Evolutionary conservation across 371 early-diverging fungal species (phyloP).

Genomic region (Zopfochytrium polystomum): DNA sequence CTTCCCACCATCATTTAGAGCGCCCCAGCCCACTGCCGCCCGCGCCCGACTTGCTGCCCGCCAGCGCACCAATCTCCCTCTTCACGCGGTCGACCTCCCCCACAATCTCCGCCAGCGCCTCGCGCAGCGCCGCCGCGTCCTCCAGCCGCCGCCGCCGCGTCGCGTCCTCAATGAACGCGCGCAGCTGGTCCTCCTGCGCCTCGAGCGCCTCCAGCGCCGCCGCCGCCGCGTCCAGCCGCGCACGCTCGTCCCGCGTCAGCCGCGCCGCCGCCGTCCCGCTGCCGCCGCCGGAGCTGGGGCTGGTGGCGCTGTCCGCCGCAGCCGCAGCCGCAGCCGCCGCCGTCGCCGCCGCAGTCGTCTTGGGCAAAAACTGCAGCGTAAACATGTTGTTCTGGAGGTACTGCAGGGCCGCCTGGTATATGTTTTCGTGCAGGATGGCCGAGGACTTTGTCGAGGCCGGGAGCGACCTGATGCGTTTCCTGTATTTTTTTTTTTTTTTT

Average conservation of each 20-base stretch:
- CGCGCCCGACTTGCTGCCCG: no score
- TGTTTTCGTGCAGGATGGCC: slow-evolving; percentile 63
- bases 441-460: slow-evolving; percentile 39
- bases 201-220: slow-evolving; percentile 46
- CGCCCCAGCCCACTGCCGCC: no score
- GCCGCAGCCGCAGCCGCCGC: not conserved
- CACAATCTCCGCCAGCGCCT: slow-evolving; percentile 69
- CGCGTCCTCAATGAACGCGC: slow-evolving; percentile 73
- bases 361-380: slow-evolving; percentile 79
- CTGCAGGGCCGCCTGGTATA: slow-evolving; percentile 67
- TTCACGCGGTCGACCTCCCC: slow-evolving; percentile 56
- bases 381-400: slow-evolving; percentile 87
- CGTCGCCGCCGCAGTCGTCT: slow-evolving; percentile 13
- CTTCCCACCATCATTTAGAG: no score
- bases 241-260: slow-evolving; percentile 11
- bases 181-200: slow-evolving; percentile 65
- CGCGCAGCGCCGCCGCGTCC: slow-evolving; percentile 71
- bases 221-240: slow-evolving; percentile 30
- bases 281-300: slow-evolving; percentile 10
- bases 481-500: no score
- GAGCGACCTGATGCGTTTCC: slow-evolving; percentile 40
- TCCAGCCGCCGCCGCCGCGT: slow-evolving; percentile 73
- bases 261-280: not conserved
- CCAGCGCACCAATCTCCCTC: slow-evolving; percentile 17
- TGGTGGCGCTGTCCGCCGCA: slow-evolving; percentile 25